A percentile compares a stretch with the other conserved stretches of the same genome.
phyloP scores from a whole-genome alignment of 2,329 filamentous ascomycete species.

The Talaromyces islandicus region DNA sequence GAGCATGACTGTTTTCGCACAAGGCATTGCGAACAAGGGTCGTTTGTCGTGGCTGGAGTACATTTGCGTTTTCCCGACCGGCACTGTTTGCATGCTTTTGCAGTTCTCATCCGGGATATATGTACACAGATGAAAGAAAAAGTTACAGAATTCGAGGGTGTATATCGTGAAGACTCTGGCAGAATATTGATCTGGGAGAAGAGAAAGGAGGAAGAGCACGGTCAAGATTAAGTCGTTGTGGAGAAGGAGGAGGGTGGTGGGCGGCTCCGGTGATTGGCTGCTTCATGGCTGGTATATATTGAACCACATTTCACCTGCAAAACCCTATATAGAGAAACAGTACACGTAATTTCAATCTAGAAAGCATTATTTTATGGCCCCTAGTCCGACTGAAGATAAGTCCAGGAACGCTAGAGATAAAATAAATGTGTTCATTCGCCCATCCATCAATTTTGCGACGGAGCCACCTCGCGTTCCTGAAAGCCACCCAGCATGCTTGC shows the following conservation, averaged over 20 bases:
- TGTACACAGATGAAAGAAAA: not conserved
- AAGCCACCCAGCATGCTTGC: not conserved
- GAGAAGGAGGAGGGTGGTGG: no score
- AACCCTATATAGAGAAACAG: not conserved
- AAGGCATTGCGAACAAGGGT: not conserved
- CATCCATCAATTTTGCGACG: not conserved
- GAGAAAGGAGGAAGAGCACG: no score
- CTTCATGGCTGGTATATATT: no score
- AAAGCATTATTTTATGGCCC: not conserved
- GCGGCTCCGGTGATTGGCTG: no score
- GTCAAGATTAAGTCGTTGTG: no score
- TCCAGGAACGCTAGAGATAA: not conserved
- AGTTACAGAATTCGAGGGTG: not conserved
- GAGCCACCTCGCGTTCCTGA: not conserved
- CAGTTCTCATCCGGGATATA: not conserved
- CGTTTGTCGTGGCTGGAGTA: not conserved
- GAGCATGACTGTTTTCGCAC: slow-evolving; percentile 1
- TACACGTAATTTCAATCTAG: not conserved
- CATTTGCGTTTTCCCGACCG: slow-evolving; percentile 4
- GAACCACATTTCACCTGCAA: not conserved
- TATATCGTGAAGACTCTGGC: no score
- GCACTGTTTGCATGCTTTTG: slow-evolving; percentile 4
- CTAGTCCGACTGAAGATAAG: not conserved
- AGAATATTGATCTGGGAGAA: no score
- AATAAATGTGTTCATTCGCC: not conserved